Percentiles rank a stretch among this genome's conserved stretches.
These are phyloP conservation scores for Tardiomyces blankii DNA, from an alignment of 1,139 yeast genomes.

Conservation along the genomic window DNA sequence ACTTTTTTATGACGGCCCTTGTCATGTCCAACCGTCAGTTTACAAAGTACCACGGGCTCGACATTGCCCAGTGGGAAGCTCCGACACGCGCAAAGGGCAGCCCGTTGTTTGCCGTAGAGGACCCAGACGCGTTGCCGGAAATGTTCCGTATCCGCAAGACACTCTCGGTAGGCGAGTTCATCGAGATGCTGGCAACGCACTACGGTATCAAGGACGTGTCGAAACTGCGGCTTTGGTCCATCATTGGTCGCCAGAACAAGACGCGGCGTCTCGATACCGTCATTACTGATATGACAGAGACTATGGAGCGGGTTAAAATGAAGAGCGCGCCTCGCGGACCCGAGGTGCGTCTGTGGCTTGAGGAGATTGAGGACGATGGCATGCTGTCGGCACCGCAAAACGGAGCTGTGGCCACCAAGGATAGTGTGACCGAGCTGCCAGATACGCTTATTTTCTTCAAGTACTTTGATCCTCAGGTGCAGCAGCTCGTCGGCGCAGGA, in stretches of 20 bases:
- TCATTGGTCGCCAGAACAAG: slow-evolving; percentile 61
- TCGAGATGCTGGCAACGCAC: too few relatives aligned
- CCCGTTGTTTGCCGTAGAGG: slow-evolving; percentile 21
- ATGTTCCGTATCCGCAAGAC: slow-evolving; percentile 15
- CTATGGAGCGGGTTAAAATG: slow-evolving; percentile 33
- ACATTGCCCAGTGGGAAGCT: slow-evolving; percentile 37
- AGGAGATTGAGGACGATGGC: slow-evolving; percentile 17
- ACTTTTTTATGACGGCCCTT: slow-evolving; percentile 53
- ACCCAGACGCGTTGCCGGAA: slow-evolving; percentile 21
- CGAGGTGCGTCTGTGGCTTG: slow-evolving; percentile 19
- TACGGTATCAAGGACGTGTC: too few relatives aligned
- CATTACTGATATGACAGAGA: slow-evolving; percentile 29
- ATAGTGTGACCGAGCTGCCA: slow-evolving; percentile 23
- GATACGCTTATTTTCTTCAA: slow-evolving; percentile 53
- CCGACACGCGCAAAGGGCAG: slow-evolving; percentile 4
- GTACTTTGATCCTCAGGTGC: slow-evolving; percentile 48
- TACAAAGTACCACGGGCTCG: slow-evolving; percentile 59
- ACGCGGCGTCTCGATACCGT: slow-evolving; percentile 57
- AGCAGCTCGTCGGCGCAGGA: slow-evolving; percentile 50
- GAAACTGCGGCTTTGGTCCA: slow-evolving; percentile 47
- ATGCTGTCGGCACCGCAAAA: background rate
- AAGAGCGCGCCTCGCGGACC: slow-evolving; percentile 7
- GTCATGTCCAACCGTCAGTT: slow-evolving; percentile 45
- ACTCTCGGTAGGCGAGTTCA: background rate
- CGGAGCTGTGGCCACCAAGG: slow-evolving; percentile 1